These are phyloP conservation scores for Styphnolobium japonicum DNA, from an alignment of 306 rosid species.

Conservation along the genomic window DNA sequence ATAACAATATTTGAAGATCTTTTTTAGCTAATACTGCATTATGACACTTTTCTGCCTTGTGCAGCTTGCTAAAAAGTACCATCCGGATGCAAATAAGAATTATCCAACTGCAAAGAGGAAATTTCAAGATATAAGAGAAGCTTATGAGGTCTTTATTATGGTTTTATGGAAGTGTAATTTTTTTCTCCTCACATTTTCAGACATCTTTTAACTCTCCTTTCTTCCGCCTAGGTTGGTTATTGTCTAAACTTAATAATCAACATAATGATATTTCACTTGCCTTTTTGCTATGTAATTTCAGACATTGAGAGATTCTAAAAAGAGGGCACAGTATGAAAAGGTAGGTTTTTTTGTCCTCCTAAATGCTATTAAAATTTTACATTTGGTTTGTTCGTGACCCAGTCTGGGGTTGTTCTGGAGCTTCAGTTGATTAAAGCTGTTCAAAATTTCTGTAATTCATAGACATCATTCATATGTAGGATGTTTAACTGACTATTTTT, in stretches of 20 bases:
- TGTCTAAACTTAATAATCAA: constrained; percentile 16
- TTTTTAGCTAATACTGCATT: constrained; percentile 6
- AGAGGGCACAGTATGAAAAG: constrained; percentile 68
- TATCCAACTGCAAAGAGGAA: constrained; percentile 82
- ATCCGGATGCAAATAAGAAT: constrained; percentile 89
- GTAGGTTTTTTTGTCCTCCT: constrained; percentile 28
- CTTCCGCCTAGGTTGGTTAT: background rate
- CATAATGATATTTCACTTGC: constrained; percentile 13
- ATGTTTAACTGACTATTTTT: constrained; percentile 16
- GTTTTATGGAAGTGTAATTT: background rate
- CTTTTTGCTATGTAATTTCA: constrained; percentile 38
- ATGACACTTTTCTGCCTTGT: constrained; percentile 26
- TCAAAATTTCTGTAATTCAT: constrained; percentile 27
- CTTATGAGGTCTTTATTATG: constrained; percentile 71
- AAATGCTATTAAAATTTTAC: background rate
- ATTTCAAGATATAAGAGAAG: constrained; percentile 94
- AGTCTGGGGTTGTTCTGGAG: background rate
- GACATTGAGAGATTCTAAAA: constrained; percentile 79
- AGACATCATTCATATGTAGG: background rate
- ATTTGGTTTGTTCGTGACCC: background rate
- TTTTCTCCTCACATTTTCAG: constrained; percentile 7
- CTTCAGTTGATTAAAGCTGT: constrained; percentile 12
- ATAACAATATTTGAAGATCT: constrained; percentile 10
- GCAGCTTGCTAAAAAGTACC: constrained; percentile 95
- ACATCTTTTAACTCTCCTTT: background rate